These are phyloP conservation scores for Panaeolus cyanescens DNA, from an alignment of 768 basidiomycete genomes.

Conservation along the genomic window DNA sequence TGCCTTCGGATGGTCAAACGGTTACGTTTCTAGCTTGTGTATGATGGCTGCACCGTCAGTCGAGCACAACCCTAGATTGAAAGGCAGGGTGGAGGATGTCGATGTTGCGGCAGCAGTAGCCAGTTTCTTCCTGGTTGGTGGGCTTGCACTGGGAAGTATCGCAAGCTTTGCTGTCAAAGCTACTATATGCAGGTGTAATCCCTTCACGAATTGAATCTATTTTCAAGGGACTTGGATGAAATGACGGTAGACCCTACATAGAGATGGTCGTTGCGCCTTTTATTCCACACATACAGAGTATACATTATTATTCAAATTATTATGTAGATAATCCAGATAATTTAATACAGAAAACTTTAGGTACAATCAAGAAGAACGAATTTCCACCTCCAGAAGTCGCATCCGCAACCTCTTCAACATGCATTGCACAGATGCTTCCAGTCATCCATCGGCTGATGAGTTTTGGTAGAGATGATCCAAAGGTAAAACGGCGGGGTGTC, in stretches of 20 bases:
- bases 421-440: not conserved
- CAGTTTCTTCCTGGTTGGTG: conserved; percentile 77
- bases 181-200: conserved; percentile 71
- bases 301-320: conserved; percentile 14
- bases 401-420: not conserved
- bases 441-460: not conserved
- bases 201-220: too few species aligned
- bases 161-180: conserved; percentile 80
- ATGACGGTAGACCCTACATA: too few species aligned
- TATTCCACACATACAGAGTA: too few species aligned
- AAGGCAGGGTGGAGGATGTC: conserved; percentile 73
- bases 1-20: conserved; percentile 77
- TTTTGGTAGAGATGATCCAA: not conserved
- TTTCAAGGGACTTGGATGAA: too few species aligned
- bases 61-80: conserved; percentile 73
- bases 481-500: not conserved
- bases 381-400: not conserved
- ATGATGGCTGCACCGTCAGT: conserved; percentile 85
- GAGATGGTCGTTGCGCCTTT: too few species aligned
- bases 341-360: not conserved
- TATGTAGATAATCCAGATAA: conserved; percentile 1
- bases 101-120: conserved; percentile 84
- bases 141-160: conserved; percentile 74
- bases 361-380: not conserved
- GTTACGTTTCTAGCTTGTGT: conserved; percentile 75